These are phyloP conservation scores for Puccinia novopanici DNA, from an alignment of 1,284 basidiomycete species.

Conservation along the genomic window DNA sequence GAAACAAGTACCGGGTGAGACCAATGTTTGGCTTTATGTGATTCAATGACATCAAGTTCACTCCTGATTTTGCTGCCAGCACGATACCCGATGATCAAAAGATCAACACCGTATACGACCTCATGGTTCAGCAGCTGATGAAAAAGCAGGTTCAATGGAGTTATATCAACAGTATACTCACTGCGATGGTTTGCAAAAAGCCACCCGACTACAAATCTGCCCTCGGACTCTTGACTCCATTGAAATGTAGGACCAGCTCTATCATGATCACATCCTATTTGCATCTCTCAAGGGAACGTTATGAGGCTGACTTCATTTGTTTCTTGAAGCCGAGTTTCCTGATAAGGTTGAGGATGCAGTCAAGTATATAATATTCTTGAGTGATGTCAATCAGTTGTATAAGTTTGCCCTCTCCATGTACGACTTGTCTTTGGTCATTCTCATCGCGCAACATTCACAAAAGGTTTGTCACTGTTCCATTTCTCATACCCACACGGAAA, in stretches of 20 bases:
- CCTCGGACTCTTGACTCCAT: constrained; percentile 72
- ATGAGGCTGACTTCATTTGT: constrained; percentile 9
- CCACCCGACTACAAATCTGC: constrained; percentile 89
- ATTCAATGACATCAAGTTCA: background rate
- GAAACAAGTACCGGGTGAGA: background rate
- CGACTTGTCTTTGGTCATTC: constrained; percentile 89
- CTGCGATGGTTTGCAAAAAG: constrained; percentile 85
- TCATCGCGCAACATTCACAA: constrained; percentile 95
- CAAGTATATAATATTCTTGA: constrained; percentile 97
- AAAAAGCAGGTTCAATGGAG: constrained; percentile 68
- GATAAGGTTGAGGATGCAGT: constrained; percentile 88
- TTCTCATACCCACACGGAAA: constrained; percentile 14
- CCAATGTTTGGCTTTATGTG: background rate
- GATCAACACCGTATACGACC: constrained; percentile 76
- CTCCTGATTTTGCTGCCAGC: constrained; percentile 39
- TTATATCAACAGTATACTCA: constrained; percentile 88
- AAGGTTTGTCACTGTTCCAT: constrained; percentile 66
- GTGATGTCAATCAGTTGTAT: constrained; percentile 87
- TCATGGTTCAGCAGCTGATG: constrained; percentile 74
- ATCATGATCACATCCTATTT: background rate
- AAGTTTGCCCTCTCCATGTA: constrained; percentile 98
- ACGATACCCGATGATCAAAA: constrained; percentile 60
- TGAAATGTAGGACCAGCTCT: constrained; percentile 67
- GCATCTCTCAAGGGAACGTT: background rate
- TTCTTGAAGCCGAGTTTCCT: constrained; percentile 68